A percentile compares a stretch with the other conserved stretches of the same genome.
These are phyloP conservation scores for Penicillium sp. DNA, from an alignment of 2,329 filamentous ascomycete genomes.

Conservation along the genomic window DNA sequence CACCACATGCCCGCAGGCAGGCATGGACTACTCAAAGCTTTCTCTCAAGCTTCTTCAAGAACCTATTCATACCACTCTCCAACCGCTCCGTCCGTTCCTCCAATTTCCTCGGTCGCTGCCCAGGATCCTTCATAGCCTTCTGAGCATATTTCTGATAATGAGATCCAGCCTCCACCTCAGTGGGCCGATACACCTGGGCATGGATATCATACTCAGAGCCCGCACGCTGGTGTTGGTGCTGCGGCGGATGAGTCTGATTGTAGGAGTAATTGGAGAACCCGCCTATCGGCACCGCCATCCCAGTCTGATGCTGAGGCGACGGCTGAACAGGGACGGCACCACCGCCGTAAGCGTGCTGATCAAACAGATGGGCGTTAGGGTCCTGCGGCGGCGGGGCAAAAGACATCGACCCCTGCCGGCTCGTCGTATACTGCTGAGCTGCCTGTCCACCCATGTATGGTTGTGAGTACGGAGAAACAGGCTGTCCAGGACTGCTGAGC, in stretches of 20 bases:
- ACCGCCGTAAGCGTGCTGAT: slow-evolving; percentile 27
- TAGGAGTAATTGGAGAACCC: slow-evolving; percentile 46
- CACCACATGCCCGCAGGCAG: too few relatives aligned
- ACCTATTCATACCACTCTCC: slow-evolving; percentile 44
- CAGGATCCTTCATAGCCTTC: slow-evolving; percentile 33
- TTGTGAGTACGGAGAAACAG: slow-evolving; percentile 30
- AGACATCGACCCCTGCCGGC: slow-evolving; percentile 24
- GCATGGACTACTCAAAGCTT: slow-evolving; percentile 22
- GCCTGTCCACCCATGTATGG: slow-evolving; percentile 18
- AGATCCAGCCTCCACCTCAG: slow-evolving; percentile 40
- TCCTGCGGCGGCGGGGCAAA: slow-evolving; percentile 27
- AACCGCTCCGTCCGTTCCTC: slow-evolving; percentile 39
- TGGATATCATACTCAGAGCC: slow-evolving; percentile 44
- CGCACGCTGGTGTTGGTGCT: slow-evolving; percentile 25
- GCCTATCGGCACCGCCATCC: slow-evolving; percentile 25
- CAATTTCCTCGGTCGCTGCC: slow-evolving; percentile 34
- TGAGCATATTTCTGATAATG: slow-evolving; percentile 37
- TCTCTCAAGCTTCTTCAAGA: slow-evolving; percentile 48
- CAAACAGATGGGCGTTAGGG: slow-evolving; percentile 37
- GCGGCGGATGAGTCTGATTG: slow-evolving; percentile 18
- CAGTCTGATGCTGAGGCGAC: slow-evolving; percentile 17
- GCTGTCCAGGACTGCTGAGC: slow-evolving; percentile 25
- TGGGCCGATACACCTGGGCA: slow-evolving; percentile 46
- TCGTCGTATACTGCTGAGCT: slow-evolving; percentile 12
- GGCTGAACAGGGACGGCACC: slow-evolving; percentile 11